phyloP scores from a whole-genome alignment of 1,139 yeast genomes.

The Lodderomyces theae region DNA sequence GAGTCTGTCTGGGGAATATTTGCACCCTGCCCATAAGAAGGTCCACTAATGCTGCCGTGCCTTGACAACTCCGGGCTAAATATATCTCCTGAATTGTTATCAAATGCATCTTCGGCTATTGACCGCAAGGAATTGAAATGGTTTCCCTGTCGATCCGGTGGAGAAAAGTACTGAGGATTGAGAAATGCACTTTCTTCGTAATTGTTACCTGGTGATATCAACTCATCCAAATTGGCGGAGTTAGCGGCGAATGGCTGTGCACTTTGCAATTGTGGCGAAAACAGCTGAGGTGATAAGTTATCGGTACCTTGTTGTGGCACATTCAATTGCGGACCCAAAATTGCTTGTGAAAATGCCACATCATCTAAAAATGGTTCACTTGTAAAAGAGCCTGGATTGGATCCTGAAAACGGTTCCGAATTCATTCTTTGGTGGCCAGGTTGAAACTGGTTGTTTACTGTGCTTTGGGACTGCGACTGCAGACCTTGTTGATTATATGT shows the following conservation, averaged over 20 bases:
- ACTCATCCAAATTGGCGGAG: slow-evolving; percentile 28
- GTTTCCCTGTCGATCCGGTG: slow-evolving; percentile 24
- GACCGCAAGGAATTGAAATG: slow-evolving; percentile 30
- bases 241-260: slow-evolving; percentile 17
- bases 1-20: slow-evolving; percentile 16
- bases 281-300: slow-evolving; percentile 10
- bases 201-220: slow-evolving; percentile 32
- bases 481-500: slow-evolving; percentile 7
- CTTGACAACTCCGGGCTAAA: slow-evolving; percentile 34
- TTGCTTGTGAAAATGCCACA: slow-evolving; percentile 17
- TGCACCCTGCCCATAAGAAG: slow-evolving; percentile 9
- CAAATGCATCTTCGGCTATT: slow-evolving; percentile 27
- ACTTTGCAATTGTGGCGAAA: slow-evolving; percentile 14
- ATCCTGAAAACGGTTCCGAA: slow-evolving; percentile 4
- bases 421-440: slow-evolving; percentile 3
- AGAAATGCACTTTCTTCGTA: slow-evolving; percentile 23
- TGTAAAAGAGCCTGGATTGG: slow-evolving; percentile 21
- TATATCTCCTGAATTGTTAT: slow-evolving; percentile 15
- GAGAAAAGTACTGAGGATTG: slow-evolving; percentile 44
- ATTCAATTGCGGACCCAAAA: slow-evolving; percentile 14
- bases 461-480: slow-evolving; percentile 7
- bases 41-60: slow-evolving; percentile 29
- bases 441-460: slow-evolving; percentile 5
- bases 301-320: slow-evolving; percentile 14
- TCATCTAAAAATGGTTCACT: slow-evolving; percentile 40